A percentile compares a stretch with the other conserved stretches of the same genome.
Evolutionary conservation across 1,139 yeast genomes (phyloP).

Genomic region (Pichia sp.): DNA sequence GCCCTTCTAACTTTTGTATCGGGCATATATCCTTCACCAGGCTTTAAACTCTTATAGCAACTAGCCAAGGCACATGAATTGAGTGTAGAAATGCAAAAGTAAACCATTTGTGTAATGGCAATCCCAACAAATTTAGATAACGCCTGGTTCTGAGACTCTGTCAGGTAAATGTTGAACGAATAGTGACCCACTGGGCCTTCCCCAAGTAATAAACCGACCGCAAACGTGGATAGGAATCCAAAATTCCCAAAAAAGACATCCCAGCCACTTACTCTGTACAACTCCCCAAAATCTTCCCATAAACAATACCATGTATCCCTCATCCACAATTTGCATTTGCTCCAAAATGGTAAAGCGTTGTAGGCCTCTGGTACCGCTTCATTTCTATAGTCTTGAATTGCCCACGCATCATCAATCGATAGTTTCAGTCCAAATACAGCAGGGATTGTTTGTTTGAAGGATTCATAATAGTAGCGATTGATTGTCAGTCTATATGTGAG

Average conservation of each 20-base stretch:
- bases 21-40: conserved; percentile 2
- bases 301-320: conserved; percentile 3
- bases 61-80: neutral
- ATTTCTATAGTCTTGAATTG: conserved; percentile 9
- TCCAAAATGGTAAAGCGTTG: neutral
- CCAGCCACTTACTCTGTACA: neutral
- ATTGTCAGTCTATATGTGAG: conserved; percentile 5
- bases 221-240: neutral
- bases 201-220: neutral
- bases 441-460: conserved; percentile 9
- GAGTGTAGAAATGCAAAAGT: neutral
- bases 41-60: conserved; percentile 3
- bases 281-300: conserved; percentile 4
- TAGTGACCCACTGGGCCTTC: neutral
- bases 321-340: neutral
- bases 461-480: conserved; percentile 5
- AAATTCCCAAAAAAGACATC: neutral
- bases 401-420: conserved; percentile 5
- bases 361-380: neutral
- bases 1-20: neutral
- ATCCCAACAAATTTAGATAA: neutral
- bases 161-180: neutral
- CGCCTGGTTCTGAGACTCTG: conserved; percentile 3
- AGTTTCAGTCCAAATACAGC: conserved; percentile 8
- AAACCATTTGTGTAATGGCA: neutral